phyloP scores from a whole-genome alignment of 2,329 filamentous ascomycete species.

The Penicillium sp. region DNA sequence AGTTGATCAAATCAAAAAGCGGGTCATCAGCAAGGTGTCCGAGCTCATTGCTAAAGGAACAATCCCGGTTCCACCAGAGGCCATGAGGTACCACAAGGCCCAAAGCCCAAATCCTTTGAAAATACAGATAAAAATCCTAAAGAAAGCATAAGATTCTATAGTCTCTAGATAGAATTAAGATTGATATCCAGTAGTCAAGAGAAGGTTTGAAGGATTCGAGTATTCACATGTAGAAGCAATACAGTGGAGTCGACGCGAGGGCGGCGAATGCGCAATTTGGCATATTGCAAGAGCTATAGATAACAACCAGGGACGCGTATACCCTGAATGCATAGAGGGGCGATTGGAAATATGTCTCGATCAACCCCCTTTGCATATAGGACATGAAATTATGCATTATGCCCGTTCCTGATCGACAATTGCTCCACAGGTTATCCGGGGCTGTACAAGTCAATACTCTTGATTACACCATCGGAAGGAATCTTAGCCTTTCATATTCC shows the following conservation, averaged over 20 bases:
- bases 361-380: neutral
- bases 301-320: neutral
- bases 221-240: neutral
- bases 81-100: slow-evolving; percentile 15
- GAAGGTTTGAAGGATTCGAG: neutral
- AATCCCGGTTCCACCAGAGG: slow-evolving; percentile 15
- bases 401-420: slow-evolving; percentile 7
- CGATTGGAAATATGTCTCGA: neutral
- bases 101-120: neutral
- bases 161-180: too few relatives aligned
- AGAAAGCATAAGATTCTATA: too few relatives aligned
- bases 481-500: slow-evolving; percentile 4
- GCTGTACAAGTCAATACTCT: neutral
- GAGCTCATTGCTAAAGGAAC: slow-evolving; percentile 15
- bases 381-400: slow-evolving; percentile 6
- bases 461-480: slow-evolving; percentile 10
- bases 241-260: neutral
- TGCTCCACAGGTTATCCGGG: neutral
- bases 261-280: neutral
- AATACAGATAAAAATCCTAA: neutral
- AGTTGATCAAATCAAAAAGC: neutral
- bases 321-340: neutral
- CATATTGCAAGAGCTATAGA: neutral
- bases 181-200: neutral
- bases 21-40: slow-evolving; percentile 8